These are phyloP conservation scores for Moesziomyces aphidis DNA, from an alignment of 1,284 basidiomycete species.

Conservation along the genomic window DNA sequence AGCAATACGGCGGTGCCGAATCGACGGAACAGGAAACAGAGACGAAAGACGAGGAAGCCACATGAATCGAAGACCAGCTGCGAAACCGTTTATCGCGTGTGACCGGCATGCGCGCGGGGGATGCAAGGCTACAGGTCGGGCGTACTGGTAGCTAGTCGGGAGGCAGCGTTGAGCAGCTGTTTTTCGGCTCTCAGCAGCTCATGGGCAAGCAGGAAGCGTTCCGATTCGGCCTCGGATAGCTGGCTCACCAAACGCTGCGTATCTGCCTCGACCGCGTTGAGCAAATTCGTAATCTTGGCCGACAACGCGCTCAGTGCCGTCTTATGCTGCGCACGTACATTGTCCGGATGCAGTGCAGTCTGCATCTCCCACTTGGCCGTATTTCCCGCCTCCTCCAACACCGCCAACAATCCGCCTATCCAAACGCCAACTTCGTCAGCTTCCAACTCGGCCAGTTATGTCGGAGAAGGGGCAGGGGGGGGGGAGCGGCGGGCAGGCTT, in stretches of 20 bases:
- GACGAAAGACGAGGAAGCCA: conserved; percentile 2
- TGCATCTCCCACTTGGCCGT: neutral
- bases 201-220: neutral
- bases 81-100: neutral
- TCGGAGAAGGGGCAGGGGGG: too few relatives aligned
- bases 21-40: neutral
- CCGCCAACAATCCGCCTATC: neutral
- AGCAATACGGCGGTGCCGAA: conserved; percentile 9
- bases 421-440: neutral
- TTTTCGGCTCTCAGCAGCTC: conserved; percentile 6
- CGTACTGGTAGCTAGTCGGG: neutral
- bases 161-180: neutral
- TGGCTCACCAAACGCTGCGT: conserved; percentile 2
- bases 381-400: neutral
- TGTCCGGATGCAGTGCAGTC: neutral
- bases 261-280: neutral
- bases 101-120: too few relatives aligned
- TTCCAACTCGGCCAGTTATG: too few relatives aligned
- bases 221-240: conserved; percentile 1
- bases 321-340: neutral
- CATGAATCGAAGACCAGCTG: neutral
- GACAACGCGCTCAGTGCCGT: neutral
- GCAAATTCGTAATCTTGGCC: neutral
- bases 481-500: too few relatives aligned
- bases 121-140: neutral